phyloP scores from a whole-genome alignment of 176 grass and related monocot species.

The Puccinellia tenuiflora region DNA sequence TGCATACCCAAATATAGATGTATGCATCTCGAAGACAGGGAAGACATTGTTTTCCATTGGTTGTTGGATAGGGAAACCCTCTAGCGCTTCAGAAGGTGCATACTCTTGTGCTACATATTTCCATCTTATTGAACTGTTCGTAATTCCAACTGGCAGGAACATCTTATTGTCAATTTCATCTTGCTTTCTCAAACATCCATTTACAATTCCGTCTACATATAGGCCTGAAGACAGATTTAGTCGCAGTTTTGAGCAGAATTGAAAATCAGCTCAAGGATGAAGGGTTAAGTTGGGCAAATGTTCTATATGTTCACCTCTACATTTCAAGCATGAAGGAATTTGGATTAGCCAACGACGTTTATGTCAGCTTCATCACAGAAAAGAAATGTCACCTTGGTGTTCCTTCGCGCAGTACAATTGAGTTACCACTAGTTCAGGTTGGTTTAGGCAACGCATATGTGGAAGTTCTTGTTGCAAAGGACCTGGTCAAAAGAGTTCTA shows the following conservation, averaged over 20 bases:
- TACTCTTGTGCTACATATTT: not conserved
- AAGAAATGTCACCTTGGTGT: conserved; percentile 82
- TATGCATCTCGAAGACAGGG: conserved; percentile 59
- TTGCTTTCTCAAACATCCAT: not conserved
- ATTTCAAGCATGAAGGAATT: conserved; percentile 94
- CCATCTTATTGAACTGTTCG: not conserved
- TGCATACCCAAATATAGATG: conserved; percentile 24
- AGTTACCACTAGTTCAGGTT: conserved; percentile 60
- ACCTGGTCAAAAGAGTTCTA: conserved; percentile 80
- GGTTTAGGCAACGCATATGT: conserved; percentile 67
- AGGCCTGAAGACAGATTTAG: conserved; percentile 74
- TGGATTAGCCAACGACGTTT: conserved; percentile 79
- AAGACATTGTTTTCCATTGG: conserved; percentile 63
- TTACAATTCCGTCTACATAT: conserved; percentile 19
- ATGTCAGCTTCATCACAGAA: conserved; percentile 84
- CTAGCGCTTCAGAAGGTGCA: conserved; percentile 49
- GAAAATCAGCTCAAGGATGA: conserved; percentile 61
- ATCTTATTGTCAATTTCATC: not conserved
- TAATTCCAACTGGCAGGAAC: not conserved
- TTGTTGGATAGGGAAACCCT: conserved; percentile 62
- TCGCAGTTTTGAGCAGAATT: conserved; percentile 69
- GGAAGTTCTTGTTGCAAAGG: conserved; percentile 75
- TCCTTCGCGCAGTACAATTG: conserved; percentile 90
- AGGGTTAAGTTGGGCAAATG: conserved; percentile 78
- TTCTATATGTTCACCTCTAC: conserved; percentile 91